Evolutionary conservation across 1,284 basidiomycete genomes (phyloP), one percentile per base, ranked within the genome.

Genomic region (Porodaedalea pini): DNA sequence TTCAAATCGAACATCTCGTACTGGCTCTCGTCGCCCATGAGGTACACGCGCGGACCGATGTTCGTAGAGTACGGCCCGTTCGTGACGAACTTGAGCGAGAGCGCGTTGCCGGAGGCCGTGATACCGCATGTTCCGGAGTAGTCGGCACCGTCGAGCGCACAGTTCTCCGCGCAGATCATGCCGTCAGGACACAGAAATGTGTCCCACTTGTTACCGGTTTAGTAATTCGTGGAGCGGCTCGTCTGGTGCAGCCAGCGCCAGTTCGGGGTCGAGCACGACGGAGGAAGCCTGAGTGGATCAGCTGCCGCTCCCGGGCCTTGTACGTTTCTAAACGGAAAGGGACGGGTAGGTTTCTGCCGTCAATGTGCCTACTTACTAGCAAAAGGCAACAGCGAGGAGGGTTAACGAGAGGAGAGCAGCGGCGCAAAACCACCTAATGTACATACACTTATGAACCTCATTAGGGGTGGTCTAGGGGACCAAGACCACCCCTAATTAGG

Each of bases 121-220:
- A 78, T 73, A 62, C 75, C 75, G 62, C 76, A 77, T 36, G 73
- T 75, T 57, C 66, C 69, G 23, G 65, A 64, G 56, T 73, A 73
- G 64, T 71, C 68, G 15, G 71, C 72, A 56, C 72, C 72, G 61
- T 73, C 74, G 59, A 73, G 62, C 8, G 70, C 71, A 54, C 71
- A 72, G 66, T 70, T 71, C 29, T 66, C 58, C 4, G 76, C 75
- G 66, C 79, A 71, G 49, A 76, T 78, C 5, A 64, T 64, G 15
- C 68, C 65, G 63, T 79, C 75, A 25, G 80, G 75, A 66, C 81
- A 83, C 49, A 80, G 65, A 3, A 72, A 67, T 6, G 72, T 61
- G 65, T 82, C 73, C 78, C 78, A 80, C 8, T 68, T 66, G 71
- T 80, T 79, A 21, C 80, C 79, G 61, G 77, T 80, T 70, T 80